Conservation (phyloP, 306 rosid genomes). For the Ormosia semicastrata region DNA sequence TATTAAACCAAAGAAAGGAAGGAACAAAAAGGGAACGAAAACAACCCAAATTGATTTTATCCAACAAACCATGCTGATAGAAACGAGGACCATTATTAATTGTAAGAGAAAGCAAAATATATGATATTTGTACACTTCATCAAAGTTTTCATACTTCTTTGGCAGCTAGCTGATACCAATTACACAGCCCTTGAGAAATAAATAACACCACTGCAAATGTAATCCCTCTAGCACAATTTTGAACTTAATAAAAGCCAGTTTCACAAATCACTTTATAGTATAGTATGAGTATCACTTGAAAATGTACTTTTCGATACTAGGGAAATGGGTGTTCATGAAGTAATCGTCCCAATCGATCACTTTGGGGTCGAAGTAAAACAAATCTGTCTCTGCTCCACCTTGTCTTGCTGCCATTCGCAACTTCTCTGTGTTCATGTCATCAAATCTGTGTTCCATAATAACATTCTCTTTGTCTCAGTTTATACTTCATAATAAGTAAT, state of each 20-base stretch:
- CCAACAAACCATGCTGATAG: background rate
- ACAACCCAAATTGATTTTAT: background rate
- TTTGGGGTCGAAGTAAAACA: slow-evolving; percentile 74
- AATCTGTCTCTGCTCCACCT: slow-evolving; percentile 47
- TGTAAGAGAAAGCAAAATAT: no score
- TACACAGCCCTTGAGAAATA: slow-evolving; percentile 16
- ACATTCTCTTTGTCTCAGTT: background rate
- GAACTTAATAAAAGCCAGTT: background rate
- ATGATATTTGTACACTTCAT: background rate
- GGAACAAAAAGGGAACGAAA: background rate
- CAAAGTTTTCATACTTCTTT: slow-evolving; percentile 10
- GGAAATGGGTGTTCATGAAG: slow-evolving; percentile 56
- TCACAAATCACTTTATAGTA: background rate
- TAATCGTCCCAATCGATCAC: slow-evolving; percentile 77
- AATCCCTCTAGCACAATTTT: background rate
- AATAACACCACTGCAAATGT: background rate
- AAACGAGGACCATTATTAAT: background rate
- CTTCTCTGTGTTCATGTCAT: slow-evolving; percentile 73
- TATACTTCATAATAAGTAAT: background rate
- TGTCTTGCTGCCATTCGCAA: slow-evolving; percentile 50
- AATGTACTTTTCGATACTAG: slow-evolving; percentile 69
- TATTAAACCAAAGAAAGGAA: background rate
- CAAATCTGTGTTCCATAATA: slow-evolving; percentile 55
- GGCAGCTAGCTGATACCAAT: background rate
- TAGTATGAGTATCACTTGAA: slow-evolving; percentile 48